Conservation (phyloP, 1,284 basidiomycete genomes). For the Ceratobasidium sp. region DNA sequence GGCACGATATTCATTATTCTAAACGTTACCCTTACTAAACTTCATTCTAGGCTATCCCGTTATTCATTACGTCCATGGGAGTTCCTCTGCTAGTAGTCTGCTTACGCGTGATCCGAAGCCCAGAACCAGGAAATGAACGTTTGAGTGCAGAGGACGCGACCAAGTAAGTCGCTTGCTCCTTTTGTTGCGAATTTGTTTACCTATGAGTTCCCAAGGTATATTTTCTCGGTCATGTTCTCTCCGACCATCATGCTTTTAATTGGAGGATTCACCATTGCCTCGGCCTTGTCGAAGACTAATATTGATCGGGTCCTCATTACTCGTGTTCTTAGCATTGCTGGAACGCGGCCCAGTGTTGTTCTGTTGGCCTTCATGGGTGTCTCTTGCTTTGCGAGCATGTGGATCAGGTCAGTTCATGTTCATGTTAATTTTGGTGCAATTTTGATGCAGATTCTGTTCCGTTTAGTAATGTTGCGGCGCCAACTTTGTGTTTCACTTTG, state of each 20-base stretch:
- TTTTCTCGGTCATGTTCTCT: slow-evolving; percentile 82
- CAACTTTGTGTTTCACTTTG: slow-evolving; percentile 96
- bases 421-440: not conserved
- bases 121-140: slow-evolving; percentile 61
- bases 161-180: slow-evolving; percentile 57
- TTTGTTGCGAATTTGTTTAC: not conserved
- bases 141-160: slow-evolving; percentile 78
- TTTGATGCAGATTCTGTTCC: slow-evolving; percentile 17
- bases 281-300: slow-evolving; percentile 95
- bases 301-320: slow-evolving; percentile 95
- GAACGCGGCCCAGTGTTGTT: slow-evolving; percentile 84
- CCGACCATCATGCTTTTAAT: slow-evolving; percentile 97
- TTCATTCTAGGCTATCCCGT: slow-evolving; percentile 84
- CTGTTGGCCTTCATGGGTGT: slow-evolving; percentile 96
- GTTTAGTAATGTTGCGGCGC: slow-evolving; percentile 91
- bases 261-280: slow-evolving; percentile 98
- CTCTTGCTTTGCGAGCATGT: slow-evolving; percentile 98
- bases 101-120: slow-evolving; percentile 78
- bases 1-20: slow-evolving; percentile 54
- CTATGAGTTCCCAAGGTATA: slow-evolving; percentile 56
- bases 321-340: slow-evolving; percentile 89
- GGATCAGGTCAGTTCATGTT: slow-evolving; percentile 77
- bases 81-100: slow-evolving; percentile 92
- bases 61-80: slow-evolving; percentile 93
- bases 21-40: slow-evolving; percentile 3